phyloP scores from a whole-genome alignment of 2,329 filamentous ascomycete genomes.

The Ophiostoma angusticollis region DNA sequence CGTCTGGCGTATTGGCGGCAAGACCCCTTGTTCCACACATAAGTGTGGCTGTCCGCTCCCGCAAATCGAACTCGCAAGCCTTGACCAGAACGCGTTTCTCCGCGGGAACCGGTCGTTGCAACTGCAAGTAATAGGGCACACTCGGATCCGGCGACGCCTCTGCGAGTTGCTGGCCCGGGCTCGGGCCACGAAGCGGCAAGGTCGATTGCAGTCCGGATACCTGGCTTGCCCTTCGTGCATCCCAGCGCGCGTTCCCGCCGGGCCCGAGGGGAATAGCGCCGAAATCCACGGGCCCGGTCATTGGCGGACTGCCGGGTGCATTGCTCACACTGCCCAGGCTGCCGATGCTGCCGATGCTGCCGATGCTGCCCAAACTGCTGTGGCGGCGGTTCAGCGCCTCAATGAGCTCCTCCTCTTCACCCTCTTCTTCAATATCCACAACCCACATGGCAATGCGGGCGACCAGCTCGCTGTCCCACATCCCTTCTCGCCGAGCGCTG shows the following conservation, averaged over 20 bases:
- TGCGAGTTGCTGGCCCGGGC: neutral
- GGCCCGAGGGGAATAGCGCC: conserved; percentile 27
- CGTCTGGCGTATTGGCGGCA: conserved; percentile 32
- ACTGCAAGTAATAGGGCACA: conserved; percentile 10
- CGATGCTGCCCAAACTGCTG: neutral
- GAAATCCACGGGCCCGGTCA: conserved; percentile 22
- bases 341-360: neutral
- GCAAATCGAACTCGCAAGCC: conserved; percentile 43
- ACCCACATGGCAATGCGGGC: conserved; percentile 44
- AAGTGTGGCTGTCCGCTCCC: conserved; percentile 35
- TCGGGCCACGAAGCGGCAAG: neutral
- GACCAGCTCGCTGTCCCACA: conserved; percentile 54
- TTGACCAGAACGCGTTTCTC: conserved; percentile 43
- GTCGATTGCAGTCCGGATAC: conserved; percentile 9
- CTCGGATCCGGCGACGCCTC: neutral
- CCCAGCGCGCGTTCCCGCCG: conserved; percentile 32
- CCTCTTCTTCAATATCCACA: conserved; percentile 40
- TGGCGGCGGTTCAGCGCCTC: conserved; percentile 2
- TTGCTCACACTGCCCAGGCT: conserved; percentile 14
- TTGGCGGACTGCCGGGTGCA: conserved; percentile 14
- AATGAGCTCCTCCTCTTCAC: conserved; percentile 19
- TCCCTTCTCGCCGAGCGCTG: conserved; percentile 50
- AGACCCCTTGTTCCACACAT: conserved; percentile 41
- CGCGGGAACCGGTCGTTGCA: conserved; percentile 30
- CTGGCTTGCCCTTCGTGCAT: conserved; percentile 17